These are phyloP conservation scores for Chiua sp. DNA, from an alignment of 1,284 basidiomycete species.

Conservation along the genomic window DNA sequence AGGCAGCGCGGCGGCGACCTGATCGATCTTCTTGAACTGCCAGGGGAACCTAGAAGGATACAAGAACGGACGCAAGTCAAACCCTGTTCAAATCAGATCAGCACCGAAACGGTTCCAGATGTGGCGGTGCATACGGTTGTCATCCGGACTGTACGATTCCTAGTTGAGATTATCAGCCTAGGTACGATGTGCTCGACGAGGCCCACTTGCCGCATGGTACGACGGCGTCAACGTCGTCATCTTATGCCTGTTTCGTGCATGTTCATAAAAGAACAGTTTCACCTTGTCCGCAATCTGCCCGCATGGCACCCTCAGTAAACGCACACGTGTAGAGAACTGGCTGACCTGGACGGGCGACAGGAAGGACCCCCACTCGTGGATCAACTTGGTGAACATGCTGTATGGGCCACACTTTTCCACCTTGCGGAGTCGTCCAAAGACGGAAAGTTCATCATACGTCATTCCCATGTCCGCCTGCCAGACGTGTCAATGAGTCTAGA, in stretches of 20 bases:
- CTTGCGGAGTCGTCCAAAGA: slow-evolving; percentile 94
- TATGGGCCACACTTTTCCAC: slow-evolving; percentile 98
- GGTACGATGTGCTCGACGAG: background rate
- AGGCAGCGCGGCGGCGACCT: slow-evolving; percentile 74
- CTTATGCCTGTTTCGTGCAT: slow-evolving; percentile 97
- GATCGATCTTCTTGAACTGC: slow-evolving; percentile 96
- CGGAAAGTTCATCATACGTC: slow-evolving; percentile 97
- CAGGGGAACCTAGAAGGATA: slow-evolving; percentile 95
- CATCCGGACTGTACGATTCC: slow-evolving; percentile 97
- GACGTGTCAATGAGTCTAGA: background rate
- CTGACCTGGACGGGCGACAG: slow-evolving; percentile 82
- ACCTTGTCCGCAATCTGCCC: slow-evolving; percentile 81
- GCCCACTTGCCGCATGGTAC: slow-evolving; percentile 85
- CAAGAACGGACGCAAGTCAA: slow-evolving; percentile 92
- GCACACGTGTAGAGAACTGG: background rate
- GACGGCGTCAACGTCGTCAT: slow-evolving; percentile 99
- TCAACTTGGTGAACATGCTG: slow-evolving; percentile 94
- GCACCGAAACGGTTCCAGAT: background rate
- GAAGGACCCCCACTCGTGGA: slow-evolving; percentile 89
- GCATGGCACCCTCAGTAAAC: too few species aligned
- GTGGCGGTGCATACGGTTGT: slow-evolving; percentile 75
- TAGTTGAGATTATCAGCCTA: slow-evolving; percentile 34
- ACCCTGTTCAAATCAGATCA: slow-evolving; percentile 57
- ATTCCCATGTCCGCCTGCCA: slow-evolving; percentile 95
- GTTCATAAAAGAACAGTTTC: slow-evolving; percentile 96